A percentile compares a stretch with the other conserved stretches of the same genome.
Evolutionary conservation across 148 eudicot species (phyloP).

Genomic region (Spergularia bocconei): DNA sequence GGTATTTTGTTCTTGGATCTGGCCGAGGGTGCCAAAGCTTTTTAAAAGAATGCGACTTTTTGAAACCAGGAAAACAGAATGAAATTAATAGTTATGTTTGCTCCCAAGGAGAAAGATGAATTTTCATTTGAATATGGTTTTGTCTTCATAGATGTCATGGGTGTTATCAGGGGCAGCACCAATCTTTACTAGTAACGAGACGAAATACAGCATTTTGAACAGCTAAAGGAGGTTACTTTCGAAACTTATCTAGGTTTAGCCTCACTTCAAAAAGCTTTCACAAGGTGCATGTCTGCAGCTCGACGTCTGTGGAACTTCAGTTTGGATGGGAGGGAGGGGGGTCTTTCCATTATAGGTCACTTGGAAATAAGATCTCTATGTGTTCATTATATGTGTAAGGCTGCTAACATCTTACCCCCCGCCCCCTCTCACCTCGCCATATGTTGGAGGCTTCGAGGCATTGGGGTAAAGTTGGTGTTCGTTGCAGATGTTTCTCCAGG

Average conservation of each 20-base stretch:
- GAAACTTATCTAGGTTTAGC: too few relatives aligned
- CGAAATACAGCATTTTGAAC: too few relatives aligned
- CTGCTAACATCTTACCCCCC: background rate
- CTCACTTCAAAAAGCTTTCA: too few relatives aligned
- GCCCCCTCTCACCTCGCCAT: background rate
- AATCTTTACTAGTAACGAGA: too few relatives aligned
- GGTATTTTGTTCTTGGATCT: background rate
- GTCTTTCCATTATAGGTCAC: too few relatives aligned
- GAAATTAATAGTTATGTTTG: background rate
- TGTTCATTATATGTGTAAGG: background rate
- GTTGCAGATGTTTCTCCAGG: slow-evolving; percentile 6
- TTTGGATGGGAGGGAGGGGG: too few relatives aligned
- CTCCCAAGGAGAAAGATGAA: background rate
- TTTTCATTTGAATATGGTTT: too few relatives aligned
- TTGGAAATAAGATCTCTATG: background rate
- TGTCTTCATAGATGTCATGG: too few relatives aligned
- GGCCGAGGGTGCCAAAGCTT: background rate
- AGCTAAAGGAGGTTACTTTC: too few relatives aligned
- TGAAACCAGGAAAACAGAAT: background rate
- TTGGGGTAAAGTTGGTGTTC: background rate
- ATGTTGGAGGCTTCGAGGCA: background rate
- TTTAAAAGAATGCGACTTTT: background rate
- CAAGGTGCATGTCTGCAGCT: too few relatives aligned
- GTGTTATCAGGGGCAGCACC: too few relatives aligned
- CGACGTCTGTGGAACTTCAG: too few relatives aligned